Conservation (phyloP, 148 eudicot genomes). For the Fagopyrum homotropicum region DNA sequence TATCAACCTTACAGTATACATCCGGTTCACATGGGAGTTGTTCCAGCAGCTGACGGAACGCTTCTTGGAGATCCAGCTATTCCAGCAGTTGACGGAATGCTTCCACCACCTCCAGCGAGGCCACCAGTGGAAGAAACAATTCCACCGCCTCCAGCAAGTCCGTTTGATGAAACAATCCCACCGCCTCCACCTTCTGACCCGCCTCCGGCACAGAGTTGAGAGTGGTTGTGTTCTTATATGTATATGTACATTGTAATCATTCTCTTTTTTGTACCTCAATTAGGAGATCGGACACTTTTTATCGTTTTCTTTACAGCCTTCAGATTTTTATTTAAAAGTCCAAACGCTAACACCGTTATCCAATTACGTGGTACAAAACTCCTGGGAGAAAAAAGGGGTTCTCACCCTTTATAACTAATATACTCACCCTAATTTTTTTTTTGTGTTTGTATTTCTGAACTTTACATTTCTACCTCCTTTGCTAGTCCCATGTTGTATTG, state of each 20-base stretch:
- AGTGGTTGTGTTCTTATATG: not conserved
- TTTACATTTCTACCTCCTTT: too few relatives aligned
- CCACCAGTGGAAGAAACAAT: not conserved
- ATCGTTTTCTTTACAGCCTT: not conserved
- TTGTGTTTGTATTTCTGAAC: too few relatives aligned
- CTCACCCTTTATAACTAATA: too few relatives aligned
- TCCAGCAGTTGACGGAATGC: not conserved
- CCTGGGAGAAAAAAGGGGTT: not conserved
- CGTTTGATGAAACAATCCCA: slow-evolving; percentile 1
- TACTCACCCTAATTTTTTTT: too few relatives aligned
- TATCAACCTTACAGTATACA: slow-evolving; percentile 35
- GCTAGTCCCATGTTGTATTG: too few relatives aligned
- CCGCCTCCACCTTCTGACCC: slow-evolving; percentile 8
- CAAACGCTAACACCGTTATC: not conserved
- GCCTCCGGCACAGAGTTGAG: not conserved
- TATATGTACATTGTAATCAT: slow-evolving; percentile 3
- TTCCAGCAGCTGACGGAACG: slow-evolving; percentile 6
- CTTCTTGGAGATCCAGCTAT: not conserved
- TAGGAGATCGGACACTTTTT: not conserved
- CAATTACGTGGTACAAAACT: not conserved
- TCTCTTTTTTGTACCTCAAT: not conserved
- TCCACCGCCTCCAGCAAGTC: slow-evolving; percentile 6
- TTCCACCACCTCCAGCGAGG: not conserved
- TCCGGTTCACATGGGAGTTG: slow-evolving; percentile 25
- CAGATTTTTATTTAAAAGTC: not conserved